A percentile compares a stretch with the other conserved stretches of the same genome.
These are phyloP conservation scores for Saitozyma podzolica DNA, from an alignment of 768 basidiomycete species.

Conservation along the genomic window DNA sequence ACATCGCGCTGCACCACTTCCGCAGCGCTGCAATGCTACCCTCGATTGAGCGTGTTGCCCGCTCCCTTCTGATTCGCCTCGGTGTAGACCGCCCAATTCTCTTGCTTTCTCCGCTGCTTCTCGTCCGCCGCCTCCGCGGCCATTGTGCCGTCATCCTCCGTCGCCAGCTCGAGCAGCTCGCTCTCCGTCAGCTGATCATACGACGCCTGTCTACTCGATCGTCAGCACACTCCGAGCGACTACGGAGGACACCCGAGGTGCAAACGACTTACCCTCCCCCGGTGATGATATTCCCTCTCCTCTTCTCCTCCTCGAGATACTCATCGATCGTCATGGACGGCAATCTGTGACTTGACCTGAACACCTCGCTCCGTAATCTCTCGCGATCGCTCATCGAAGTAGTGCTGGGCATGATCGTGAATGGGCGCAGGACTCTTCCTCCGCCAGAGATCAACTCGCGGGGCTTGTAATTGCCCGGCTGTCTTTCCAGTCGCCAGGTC, in stretches of 20 bases:
- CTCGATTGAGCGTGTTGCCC: conserved; percentile 96
- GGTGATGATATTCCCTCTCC: conserved; percentile 80
- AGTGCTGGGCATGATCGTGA: conserved; percentile 82
- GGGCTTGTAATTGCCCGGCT: conserved; percentile 52
- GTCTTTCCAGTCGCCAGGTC: conserved; percentile 73
- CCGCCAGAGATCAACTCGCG: conserved; percentile 64
- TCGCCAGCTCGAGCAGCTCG: conserved; percentile 73
- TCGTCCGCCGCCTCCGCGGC: conserved; percentile 70
- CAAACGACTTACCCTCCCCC: conserved; percentile 72
- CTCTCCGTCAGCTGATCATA: conserved; percentile 68
- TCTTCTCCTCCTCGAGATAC: conserved; percentile 80
- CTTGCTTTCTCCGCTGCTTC: conserved; percentile 77
- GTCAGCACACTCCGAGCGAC: conserved; percentile 1
- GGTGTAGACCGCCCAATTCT: conserved; percentile 86
- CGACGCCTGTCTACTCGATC: conserved; percentile 63
- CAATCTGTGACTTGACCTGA: conserved; percentile 75
- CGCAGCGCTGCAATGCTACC: no score
- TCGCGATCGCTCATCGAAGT: conserved; percentile 63
- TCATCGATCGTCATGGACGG: conserved; percentile 97
- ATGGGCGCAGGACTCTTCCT: conserved; percentile 85
- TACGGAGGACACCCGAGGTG: neutral
- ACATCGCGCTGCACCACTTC: no score
- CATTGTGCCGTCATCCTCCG: conserved; percentile 78
- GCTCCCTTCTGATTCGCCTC: conserved; percentile 83
- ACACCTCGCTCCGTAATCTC: conserved; percentile 75